Evolutionary conservation across 2,329 filamentous ascomycete genomes (phyloP), one percentile per base, ranked within the genome.

Genomic region (Cryoendolithus antarcticus): DNA sequence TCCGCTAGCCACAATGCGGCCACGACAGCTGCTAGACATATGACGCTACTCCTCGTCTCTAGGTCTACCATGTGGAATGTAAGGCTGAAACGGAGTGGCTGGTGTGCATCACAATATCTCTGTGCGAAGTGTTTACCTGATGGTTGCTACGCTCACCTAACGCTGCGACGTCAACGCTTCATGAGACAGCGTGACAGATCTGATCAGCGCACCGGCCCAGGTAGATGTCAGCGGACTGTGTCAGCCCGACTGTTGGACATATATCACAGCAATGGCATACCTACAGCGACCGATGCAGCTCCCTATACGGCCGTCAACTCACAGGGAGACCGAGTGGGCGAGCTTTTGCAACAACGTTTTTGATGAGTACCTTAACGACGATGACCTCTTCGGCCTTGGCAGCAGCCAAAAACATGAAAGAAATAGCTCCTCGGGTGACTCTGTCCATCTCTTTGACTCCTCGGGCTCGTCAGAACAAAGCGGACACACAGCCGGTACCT

Each of bases 271-370:
- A 12, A 41, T 41, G 39, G 34, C 39, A 29, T 41, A 34, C 30
- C 24, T 41, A 21, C 39, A 37, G n/a, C 39, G 37, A 15, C 34
- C 27, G 21, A 32, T 35, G 4, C 34, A 34, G 9, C 13, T 37
- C 57, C 53, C 60, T 42, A 63, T 66, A 53, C 65, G 64, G 57
- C 28, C 34, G 13, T 49, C 66, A 55, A 63, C 4, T 27, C 24
- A 70, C 62, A 74, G 71, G 67, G 64, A 64, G 44, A 58, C 61
- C 51, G 66, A 70, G 41, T 69, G 69, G 62, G 65, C 70, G 48
- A 73, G 76, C 54, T 65, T 73, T 43, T 69, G 69, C 59, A 71
- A 72, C 59, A 71, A 72, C 56, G 65, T 79, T 58, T 78, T 80
- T 64, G 72, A 76, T 52, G 69, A 77, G 56, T 77, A 74, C 55